These are phyloP conservation scores for Calonectria henricotiae DNA, from an alignment of 2,329 filamentous ascomycete species.

Conservation along the genomic window DNA sequence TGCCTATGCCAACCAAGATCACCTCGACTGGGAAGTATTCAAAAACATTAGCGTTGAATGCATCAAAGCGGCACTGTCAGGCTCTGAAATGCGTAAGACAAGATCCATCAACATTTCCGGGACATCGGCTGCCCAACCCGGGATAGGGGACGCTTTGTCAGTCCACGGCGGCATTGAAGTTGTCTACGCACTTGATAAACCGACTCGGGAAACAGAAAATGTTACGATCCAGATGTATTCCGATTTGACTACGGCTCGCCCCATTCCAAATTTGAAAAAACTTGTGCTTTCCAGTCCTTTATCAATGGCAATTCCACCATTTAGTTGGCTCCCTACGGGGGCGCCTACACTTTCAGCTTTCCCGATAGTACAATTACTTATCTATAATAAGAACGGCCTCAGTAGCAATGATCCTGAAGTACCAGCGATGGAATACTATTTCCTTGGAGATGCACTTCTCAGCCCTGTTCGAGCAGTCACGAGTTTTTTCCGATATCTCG, in stretches of 20 bases:
- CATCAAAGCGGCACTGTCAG: conserved; percentile 8
- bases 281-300: conserved; percentile 28
- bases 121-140: neutral
- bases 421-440: conserved; percentile 18
- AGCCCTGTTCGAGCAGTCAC: conserved; percentile 19
- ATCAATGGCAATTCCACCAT: conserved; percentile 22
- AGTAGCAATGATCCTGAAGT: neutral
- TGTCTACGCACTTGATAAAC: conserved; percentile 25
- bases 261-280: conserved; percentile 5
- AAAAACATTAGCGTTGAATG: neutral
- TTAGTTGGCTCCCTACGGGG: conserved; percentile 12
- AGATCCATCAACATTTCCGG: conserved; percentile 13
- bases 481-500: conserved; percentile 36
- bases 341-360: neutral
- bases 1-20: conserved; percentile 10
- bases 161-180: conserved; percentile 13
- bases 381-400: neutral
- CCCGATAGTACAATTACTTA: conserved; percentile 34
- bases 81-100: conserved; percentile 3
- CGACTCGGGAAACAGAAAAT: conserved; percentile 5
- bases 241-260: neutral
- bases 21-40: conserved; percentile 18
- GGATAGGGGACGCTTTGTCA: conserved; percentile 24
- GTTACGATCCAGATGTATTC: conserved; percentile 11
- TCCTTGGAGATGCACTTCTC: conserved; percentile 28